These are phyloP conservation scores for Raphanus raphanistrum DNA, from an alignment of 345 rosid species.

Conservation along the genomic window DNA sequence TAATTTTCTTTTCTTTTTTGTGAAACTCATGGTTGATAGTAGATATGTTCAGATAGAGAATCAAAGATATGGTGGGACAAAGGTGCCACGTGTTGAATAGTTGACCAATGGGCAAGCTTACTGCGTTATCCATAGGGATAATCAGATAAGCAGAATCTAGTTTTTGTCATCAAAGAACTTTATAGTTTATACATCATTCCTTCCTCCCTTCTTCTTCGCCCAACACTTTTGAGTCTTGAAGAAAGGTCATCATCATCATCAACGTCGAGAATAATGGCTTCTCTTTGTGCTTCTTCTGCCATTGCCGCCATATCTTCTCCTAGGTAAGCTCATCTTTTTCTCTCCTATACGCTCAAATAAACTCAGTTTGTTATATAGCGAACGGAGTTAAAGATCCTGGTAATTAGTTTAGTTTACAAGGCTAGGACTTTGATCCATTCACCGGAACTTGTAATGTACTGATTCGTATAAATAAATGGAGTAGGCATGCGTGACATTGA, in stretches of 20 bases:
- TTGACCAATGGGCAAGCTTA: slow-evolving; percentile 38
- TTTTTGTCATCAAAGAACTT: slow-evolving; percentile 29
- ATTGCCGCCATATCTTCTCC: slow-evolving; percentile 71
- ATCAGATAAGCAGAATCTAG: slow-evolving; percentile 38
- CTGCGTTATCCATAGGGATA: slow-evolving; percentile 37
- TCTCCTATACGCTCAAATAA: neutral
- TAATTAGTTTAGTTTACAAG: neutral
- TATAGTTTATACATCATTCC: slow-evolving; percentile 26
- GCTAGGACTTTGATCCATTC: slow-evolving; percentile 2
- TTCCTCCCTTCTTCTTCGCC: slow-evolving; percentile 24
- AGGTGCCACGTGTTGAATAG: slow-evolving; percentile 20
- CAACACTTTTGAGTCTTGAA: slow-evolving; percentile 34
- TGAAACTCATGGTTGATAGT: neutral
- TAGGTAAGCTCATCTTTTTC: slow-evolving; percentile 49
- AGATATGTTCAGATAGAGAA: neutral
- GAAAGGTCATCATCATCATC: slow-evolving; percentile 10
- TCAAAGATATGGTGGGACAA: slow-evolving; percentile 32
- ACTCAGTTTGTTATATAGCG: too few species aligned
- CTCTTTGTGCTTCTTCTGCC: slow-evolving; percentile 88
- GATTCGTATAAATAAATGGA: neutral
- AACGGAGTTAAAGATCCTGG: too few species aligned
- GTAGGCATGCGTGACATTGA: neutral
- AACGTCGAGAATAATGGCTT: slow-evolving; percentile 58
- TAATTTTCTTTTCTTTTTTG: neutral
- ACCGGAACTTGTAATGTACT: neutral